Evolutionary conservation across 1,139 yeast genomes (phyloP).

Genomic region (Saccharomyces hybrid): DNA sequence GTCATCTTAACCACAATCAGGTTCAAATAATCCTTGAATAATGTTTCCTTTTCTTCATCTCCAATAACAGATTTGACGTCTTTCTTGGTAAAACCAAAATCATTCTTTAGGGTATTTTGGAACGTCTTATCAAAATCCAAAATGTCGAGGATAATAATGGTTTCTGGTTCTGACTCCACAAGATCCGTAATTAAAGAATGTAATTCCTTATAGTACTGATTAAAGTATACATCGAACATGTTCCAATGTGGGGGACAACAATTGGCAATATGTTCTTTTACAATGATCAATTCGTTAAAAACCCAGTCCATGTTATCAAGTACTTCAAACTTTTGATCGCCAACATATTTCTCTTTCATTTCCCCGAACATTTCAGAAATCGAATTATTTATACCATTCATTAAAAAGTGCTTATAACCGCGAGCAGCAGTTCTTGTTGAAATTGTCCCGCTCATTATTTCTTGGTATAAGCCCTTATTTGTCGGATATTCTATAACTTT

Average conservation of each 20-base stretch:
- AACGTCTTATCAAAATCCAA: conserved; percentile 72
- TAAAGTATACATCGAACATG: conserved; percentile 53
- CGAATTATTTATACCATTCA: conserved; percentile 51
- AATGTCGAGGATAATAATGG: conserved; percentile 52
- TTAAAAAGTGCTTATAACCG: conserved; percentile 59
- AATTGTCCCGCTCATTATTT: conserved; percentile 34
- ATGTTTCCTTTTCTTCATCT: conserved; percentile 54
- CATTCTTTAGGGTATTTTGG: conserved; percentile 41
- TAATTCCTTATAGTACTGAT: conserved; percentile 61
- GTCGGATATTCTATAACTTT: conserved; percentile 23
- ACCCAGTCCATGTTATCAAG: conserved; percentile 76
- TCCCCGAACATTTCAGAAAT: conserved; percentile 60
- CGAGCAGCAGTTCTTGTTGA: conserved; percentile 44
- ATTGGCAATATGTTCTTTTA: conserved; percentile 49
- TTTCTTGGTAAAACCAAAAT: conserved; percentile 39
- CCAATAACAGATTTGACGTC: conserved; percentile 53
- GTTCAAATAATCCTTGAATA: conserved; percentile 63
- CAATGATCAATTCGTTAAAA: conserved; percentile 67
- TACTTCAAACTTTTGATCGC: conserved; percentile 44
- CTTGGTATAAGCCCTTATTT: conserved; percentile 29
- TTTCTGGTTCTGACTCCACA: conserved; percentile 67
- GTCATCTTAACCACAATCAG: conserved; percentile 64
- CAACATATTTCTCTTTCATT: conserved; percentile 53
- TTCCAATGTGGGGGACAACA: conserved; percentile 69
- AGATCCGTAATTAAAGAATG: conserved; percentile 56